Base-by-base conservation (phyloP, 305 asterid species). In the Coffea humblotiana region DNA sequence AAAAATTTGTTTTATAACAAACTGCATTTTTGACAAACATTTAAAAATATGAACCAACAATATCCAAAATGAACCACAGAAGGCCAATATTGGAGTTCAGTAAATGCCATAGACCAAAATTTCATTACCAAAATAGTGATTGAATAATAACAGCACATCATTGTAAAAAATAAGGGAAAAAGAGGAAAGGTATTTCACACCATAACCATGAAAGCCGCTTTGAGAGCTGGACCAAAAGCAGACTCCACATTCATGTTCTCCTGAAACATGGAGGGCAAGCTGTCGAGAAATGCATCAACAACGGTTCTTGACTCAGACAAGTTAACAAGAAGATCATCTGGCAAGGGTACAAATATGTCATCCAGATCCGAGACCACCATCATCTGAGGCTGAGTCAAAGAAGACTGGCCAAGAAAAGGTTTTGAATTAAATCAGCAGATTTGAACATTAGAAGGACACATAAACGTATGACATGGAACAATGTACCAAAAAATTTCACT, bases 171-270 rank as follows among this genome's bases (percentile, higher is more conserved):
- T 3, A 27, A 48, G 51, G 27, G 48, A 49, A 58, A 63, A 45
- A 27, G 18, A 43, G 58, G 68, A 83, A 83, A 88, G 32, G 69
- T 48, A 58, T 60, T 71, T 82, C 97, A 32, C 89, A 96, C 99
- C 99, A 93, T 92, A 84, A 96, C 90, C 97, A 94, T 89, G 85
- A 88, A 92, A 77, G 98, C 95, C n/a, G 97, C 92, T 90, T 88
- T 93, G 80, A 96, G 98, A 87, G 99, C 98, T 65, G 99, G 99
- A 81, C 99, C 99, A 88, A 96, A 96, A 82, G 99, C 99, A 74
- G 99, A 94, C 89, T 96, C 99, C 71, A 96, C 93, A 86, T 92
- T 94, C 87, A 89, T 75, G 83, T 90, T 96, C 25, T 88, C 96
- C 87, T 89, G 91, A 88, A 96, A 96, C 98, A 94, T 92, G 83